Percentiles rank a stretch among this genome's conserved stretches.
Conservation (phyloP, 2,329 filamentous ascomycete genomes). For the Akanthomyces lecanii region DNA sequence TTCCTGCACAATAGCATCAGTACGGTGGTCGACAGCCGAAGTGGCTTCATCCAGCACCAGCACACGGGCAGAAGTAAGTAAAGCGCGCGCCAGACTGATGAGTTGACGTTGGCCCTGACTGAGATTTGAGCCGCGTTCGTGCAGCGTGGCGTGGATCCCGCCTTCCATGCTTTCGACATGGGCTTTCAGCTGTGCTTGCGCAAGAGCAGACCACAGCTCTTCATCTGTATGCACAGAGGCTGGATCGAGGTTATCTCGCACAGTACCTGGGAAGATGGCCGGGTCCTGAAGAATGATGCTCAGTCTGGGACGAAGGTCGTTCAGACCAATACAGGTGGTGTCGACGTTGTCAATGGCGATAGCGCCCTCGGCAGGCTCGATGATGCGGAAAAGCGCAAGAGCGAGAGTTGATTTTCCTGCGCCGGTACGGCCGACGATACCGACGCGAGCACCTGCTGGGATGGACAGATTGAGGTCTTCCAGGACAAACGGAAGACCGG, state of each 20-base stretch:
- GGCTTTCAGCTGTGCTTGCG: slow-evolving; percentile 82
- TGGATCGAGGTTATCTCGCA: slow-evolving; percentile 78
- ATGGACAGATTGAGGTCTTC: slow-evolving; percentile 82
- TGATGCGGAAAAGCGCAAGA: slow-evolving; percentile 81
- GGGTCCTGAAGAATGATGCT: slow-evolving; percentile 94
- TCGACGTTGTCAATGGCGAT: slow-evolving; percentile 67
- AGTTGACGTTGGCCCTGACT: slow-evolving; percentile 86
- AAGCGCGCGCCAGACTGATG: slow-evolving; percentile 79
- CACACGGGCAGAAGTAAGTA: slow-evolving; percentile 86
- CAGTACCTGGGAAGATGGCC: slow-evolving; percentile 79
- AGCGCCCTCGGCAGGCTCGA: slow-evolving; percentile 70
- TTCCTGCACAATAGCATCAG: slow-evolving; percentile 54
- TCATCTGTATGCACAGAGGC: slow-evolving; percentile 14
- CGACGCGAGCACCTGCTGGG: slow-evolving; percentile 88
- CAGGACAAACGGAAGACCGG: slow-evolving; percentile 77
- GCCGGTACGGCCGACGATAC: slow-evolving; percentile 88
- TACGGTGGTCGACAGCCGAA: slow-evolving; percentile 59
- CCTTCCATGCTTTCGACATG: slow-evolving; percentile 76
- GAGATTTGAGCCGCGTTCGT: slow-evolving; percentile 89
- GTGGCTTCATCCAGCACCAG: slow-evolving; percentile 89
- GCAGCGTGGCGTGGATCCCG: slow-evolving; percentile 74
- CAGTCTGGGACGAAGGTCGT: slow-evolving; percentile 75
- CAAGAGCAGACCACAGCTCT: slow-evolving; percentile 36
- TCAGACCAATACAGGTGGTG: slow-evolving; percentile 36
- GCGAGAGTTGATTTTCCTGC: slow-evolving; percentile 89